These are phyloP conservation scores for Colletotrichum destructivum DNA, from an alignment of 2,329 filamentous ascomycete genomes.

Conservation along the genomic window DNA sequence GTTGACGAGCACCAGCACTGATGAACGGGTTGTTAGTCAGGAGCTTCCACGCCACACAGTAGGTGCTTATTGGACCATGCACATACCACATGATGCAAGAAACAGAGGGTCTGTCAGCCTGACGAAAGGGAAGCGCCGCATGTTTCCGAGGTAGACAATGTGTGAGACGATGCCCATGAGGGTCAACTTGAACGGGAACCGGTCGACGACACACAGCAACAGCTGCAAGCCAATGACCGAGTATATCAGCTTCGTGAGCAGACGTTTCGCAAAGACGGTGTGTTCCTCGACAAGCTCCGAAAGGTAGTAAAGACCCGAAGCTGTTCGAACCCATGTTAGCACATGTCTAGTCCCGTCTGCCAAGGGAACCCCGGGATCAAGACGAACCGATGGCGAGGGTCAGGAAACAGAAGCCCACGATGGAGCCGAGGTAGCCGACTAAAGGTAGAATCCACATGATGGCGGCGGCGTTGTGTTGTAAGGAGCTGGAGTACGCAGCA, in stretches of 20 bases:
- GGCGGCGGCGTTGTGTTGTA: constrained; percentile 32
- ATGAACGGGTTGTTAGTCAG: background rate
- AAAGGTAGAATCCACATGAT: constrained; percentile 96
- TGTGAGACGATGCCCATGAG: constrained; percentile 85
- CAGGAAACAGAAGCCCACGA: constrained; percentile 92
- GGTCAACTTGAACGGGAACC: constrained; percentile 85
- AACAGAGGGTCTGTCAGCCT: constrained; percentile 92
- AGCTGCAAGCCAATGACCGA: constrained; percentile 81
- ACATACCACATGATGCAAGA: constrained; percentile 82
- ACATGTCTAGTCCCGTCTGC: background rate
- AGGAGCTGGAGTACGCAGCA: constrained; percentile 7
- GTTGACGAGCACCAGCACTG: constrained; percentile 87
- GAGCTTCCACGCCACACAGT: too few relatives aligned
- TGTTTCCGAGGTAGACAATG: constrained; percentile 89
- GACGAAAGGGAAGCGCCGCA: constrained; percentile 81
- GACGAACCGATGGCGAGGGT: constrained; percentile 89
- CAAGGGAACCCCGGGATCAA: constrained; percentile 30
- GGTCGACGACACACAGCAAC: constrained; percentile 84
- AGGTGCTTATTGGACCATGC: too few relatives aligned
- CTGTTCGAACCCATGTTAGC: constrained; percentile 59
- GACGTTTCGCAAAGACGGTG: constrained; percentile 89
- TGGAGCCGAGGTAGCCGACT: constrained; percentile 88
- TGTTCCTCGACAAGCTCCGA: constrained; percentile 99
- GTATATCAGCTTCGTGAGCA: constrained; percentile 91
- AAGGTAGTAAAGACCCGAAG: constrained; percentile 98